phyloP scores from a whole-genome alignment of 2,329 filamentous ascomycete genomes.

The Truncatella angustata region DNA sequence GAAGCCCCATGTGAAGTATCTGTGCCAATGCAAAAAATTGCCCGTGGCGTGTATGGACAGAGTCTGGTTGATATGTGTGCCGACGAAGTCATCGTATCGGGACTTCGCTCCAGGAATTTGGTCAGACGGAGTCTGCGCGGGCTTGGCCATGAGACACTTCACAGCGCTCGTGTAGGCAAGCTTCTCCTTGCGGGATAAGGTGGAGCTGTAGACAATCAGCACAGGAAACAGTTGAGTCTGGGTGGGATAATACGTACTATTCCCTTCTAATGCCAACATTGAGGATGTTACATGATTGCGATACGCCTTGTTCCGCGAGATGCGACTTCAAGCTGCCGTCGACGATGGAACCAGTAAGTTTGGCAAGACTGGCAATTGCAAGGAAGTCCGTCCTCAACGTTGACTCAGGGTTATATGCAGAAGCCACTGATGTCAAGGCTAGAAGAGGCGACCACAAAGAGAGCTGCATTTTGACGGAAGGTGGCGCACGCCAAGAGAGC shows the following conservation, averaged over 20 bases:
- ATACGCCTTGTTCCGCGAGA: constrained; percentile 4
- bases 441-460: neutral
- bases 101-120: constrained; percentile 7
- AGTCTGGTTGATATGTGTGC: constrained; percentile 34
- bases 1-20: constrained; percentile 12
- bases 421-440: neutral
- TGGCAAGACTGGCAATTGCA: constrained; percentile 6
- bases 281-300: constrained; percentile 7
- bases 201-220: neutral
- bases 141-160: constrained; percentile 9
- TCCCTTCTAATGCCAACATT: constrained; percentile 10
- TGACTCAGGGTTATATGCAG: constrained; percentile 10
- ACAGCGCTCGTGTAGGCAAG: constrained; percentile 10
- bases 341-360: neutral
- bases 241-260: constrained; percentile 13
- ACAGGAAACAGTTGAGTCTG: too few relatives aligned
- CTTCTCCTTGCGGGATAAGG: constrained; percentile 13
- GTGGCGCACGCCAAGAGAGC: neutral
- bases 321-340: constrained; percentile 7
- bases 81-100: constrained; percentile 19
- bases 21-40: constrained; percentile 15
- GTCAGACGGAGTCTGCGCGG: constrained; percentile 3
- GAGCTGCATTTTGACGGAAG: neutral
- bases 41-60: constrained; percentile 31
- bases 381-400: constrained; percentile 12